Conservation (phyloP, 1,284 basidiomycete genomes). For the Trametes polyzona region DNA sequence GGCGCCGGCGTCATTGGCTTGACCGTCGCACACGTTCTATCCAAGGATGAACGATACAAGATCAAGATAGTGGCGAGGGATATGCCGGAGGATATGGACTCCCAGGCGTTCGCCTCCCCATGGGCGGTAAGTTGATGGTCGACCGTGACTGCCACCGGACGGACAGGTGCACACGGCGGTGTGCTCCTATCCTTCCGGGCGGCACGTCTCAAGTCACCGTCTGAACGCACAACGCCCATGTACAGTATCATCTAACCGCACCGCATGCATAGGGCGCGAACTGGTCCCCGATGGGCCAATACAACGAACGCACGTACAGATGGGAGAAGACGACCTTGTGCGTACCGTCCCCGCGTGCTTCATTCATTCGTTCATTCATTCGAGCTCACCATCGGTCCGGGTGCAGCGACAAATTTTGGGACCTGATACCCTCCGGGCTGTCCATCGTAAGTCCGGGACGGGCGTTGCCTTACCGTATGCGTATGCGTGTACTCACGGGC, state of each 20-base stretch:
- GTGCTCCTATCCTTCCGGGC: neutral
- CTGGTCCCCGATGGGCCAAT: conserved; percentile 60
- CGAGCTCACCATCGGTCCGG: too few species aligned
- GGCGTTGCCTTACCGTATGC: neutral
- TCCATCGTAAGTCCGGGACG: conserved; percentile 42
- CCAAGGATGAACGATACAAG: conserved; percentile 38
- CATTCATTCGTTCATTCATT: neutral
- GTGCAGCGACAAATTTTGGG: conserved; percentile 51
- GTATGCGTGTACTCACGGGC: neutral
- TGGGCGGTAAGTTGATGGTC: conserved; percentile 56
- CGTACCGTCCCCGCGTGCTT: conserved; percentile 23
- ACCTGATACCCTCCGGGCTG: conserved; percentile 51
- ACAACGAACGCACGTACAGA: conserved; percentile 39
- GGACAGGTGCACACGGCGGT: neutral
- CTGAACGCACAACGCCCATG: neutral
- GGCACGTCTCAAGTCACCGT: neutral
- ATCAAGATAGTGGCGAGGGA: conserved; percentile 70
- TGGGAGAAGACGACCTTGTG: conserved; percentile 53
- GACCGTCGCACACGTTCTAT: conserved; percentile 46
- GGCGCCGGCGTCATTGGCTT: conserved; percentile 58
- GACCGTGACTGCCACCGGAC: neutral
- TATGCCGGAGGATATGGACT: conserved; percentile 62
- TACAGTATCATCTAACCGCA: neutral
- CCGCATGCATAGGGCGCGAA: conserved; percentile 57
- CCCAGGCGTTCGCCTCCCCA: conserved; percentile 66